Conservation (phyloP, 805 yeast species). For the Vanderwaltozyma verrucispora region DNA sequence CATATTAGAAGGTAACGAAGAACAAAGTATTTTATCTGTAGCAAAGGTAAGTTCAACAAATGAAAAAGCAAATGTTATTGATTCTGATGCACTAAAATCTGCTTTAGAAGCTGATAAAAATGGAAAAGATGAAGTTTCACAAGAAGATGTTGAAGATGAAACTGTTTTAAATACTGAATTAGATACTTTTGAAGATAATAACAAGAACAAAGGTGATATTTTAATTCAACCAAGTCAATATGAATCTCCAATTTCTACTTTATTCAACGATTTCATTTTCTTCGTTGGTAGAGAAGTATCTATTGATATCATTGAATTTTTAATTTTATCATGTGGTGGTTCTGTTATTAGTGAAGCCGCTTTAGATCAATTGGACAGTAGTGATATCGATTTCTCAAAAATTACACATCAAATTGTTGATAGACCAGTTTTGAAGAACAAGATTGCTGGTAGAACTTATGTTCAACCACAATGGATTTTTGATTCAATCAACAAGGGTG, state of each 20-base stretch:
- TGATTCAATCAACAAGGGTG: conserved; percentile 74
- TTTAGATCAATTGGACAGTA: conserved; percentile 53
- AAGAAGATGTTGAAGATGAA: conserved; percentile 28
- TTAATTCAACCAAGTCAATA: conserved; percentile 60
- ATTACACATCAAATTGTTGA: conserved; percentile 93
- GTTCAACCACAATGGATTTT: conserved; percentile 98
- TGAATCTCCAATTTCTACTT: conserved; percentile 48
- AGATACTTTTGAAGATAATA: conserved; percentile 61
- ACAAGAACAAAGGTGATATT: conserved; percentile 53
- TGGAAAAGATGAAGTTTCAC: conserved; percentile 29
- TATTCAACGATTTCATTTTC: conserved; percentile 70
- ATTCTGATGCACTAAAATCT: conserved; percentile 42
- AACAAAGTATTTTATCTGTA: conserved; percentile 29
- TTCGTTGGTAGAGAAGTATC: conserved; percentile 94
- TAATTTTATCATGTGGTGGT: conserved; percentile 82
- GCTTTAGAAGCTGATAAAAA: conserved; percentile 36
- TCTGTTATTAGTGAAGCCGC: conserved; percentile 76
- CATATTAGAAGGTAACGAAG: conserved; percentile 47
- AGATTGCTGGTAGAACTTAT: conserved; percentile 86
- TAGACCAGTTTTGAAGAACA: conserved; percentile 69
- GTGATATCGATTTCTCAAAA: conserved; percentile 46
- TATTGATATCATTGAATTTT: conserved; percentile 78
- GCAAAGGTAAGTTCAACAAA: conserved; percentile 18
- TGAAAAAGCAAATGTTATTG: conserved; percentile 27
- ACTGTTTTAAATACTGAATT: conserved; percentile 40